Evolutionary conservation across 176 grass and related monocot species (phyloP), one percentile per base, ranked within the genome.

Genomic region (Musa schizocarpa): DNA sequence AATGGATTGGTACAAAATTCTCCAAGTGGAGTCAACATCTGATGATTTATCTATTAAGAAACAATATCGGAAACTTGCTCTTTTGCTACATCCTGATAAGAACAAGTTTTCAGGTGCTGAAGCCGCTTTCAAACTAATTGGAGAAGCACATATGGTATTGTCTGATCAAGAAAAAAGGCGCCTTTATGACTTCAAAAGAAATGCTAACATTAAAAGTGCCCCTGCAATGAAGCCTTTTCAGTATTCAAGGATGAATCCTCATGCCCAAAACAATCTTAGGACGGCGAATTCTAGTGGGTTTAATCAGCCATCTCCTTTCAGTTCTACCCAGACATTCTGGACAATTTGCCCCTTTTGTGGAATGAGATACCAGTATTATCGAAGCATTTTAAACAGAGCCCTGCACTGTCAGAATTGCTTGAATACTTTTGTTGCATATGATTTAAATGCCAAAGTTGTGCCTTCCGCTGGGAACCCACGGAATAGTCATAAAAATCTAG

Each of bases 31-130:
- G 68, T 75, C 70, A 52, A 81, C 53, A 29, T 86, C 86, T 12
- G 93, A 96, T 79, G 93, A 90, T 16, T 14, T 61, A 49, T 63
- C 80, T 25, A 92, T 96, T 74, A 96, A 90, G 80, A 96, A 84
- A 50, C 87, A 92, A 53, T 96, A 96, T 58, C 87, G 87, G 12
- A 96, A 85, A 64, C 81, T 92, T 82, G 87, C 87, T 66, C 81
- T 96, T 78, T 86, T 90, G 72, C 85, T 96, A 43, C 93, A 96
- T 78, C 93, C 87, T 22, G 89, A 96, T 74, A 96, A 92, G 82
- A 96, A 96, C 77, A 87, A 88, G 68, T 92, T 96, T 66, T 55
- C 83, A 25, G 89, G 93, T 71, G 89, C 89, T 77, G 93, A 92
- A 77, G 87, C 89, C 16, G 93, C 93, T 13, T 96, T 96, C 79